phyloP scores from a whole-genome alignment of 345 rosid genomes.

The Iberis pinnata region DNA sequence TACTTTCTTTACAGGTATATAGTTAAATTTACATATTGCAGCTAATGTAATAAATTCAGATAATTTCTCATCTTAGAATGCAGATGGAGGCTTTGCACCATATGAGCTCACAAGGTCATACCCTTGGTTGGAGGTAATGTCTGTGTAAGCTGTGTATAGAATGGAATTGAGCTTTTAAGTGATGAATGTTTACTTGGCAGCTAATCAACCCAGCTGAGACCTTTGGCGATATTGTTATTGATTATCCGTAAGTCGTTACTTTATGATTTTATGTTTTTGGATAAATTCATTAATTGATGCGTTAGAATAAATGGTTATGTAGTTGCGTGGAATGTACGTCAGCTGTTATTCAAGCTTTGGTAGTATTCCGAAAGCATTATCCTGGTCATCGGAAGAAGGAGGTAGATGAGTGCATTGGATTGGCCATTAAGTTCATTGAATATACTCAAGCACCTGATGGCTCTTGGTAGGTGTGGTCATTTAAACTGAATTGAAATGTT shows the following conservation, averaged over 20 bases:
- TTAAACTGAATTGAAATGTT: too few species aligned
- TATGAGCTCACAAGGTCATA: constrained; percentile 93
- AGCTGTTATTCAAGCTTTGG: constrained; percentile 82
- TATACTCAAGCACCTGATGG: constrained; percentile 72
- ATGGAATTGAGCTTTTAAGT: too few species aligned
- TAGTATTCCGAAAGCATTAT: constrained; percentile 52
- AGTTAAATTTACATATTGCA: constrained; percentile 9
- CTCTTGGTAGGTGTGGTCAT: too few species aligned
- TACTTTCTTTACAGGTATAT: constrained; percentile 87
- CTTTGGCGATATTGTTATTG: constrained; percentile 94
- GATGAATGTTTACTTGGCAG: constrained; percentile 46
- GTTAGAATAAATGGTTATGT: constrained; percentile 21
- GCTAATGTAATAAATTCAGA: too few species aligned
- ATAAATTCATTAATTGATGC: constrained; percentile 5
- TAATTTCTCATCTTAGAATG: constrained; percentile 46
- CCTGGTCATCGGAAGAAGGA: constrained; percentile 77
- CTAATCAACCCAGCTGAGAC: constrained; percentile 95
- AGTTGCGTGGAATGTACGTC: constrained; percentile 94
- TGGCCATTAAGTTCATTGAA: constrained; percentile 59
- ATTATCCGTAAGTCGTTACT: constrained; percentile 79
- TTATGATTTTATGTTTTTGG: not conserved
- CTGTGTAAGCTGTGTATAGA: too few species aligned
- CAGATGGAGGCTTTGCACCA: constrained; percentile 74
- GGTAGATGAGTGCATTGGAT: constrained; percentile 61
- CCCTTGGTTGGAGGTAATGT: constrained; percentile 79